Percentiles rank a stretch among this genome's conserved stretches.
Evolutionary conservation across 2,329 filamentous ascomycete species (phyloP).

Genomic region (Fusarium dimerum): DNA sequence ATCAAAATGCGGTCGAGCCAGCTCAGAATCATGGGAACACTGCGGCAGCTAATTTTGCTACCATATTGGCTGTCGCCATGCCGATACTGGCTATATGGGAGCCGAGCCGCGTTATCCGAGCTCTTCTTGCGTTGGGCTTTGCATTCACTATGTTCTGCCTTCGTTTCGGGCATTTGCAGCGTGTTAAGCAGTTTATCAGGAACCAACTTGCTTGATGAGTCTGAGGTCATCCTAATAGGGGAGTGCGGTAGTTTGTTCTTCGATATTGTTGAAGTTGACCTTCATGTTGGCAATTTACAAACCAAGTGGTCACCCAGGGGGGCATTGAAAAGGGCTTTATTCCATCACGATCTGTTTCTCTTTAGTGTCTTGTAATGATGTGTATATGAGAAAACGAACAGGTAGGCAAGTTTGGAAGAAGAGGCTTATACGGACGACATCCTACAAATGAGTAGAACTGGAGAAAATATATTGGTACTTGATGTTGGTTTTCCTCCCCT

Average conservation of each 20-base stretch:
- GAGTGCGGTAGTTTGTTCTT: neutral
- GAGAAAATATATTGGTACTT: too few relatives aligned
- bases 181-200: neutral
- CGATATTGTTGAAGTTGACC: neutral
- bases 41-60: neutral
- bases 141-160: neutral
- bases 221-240: too few relatives aligned
- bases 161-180: neutral
- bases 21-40: neutral
- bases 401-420: too few relatives aligned
- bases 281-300: too few relatives aligned
- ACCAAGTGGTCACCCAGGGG: too few relatives aligned
- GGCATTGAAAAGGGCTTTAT: too few relatives aligned
- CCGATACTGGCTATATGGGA: neutral
- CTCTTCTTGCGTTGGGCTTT: neutral
- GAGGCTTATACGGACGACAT: too few relatives aligned
- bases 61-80: neutral
- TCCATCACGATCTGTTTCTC: too few relatives aligned
- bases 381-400: too few relatives aligned
- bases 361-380: too few relatives aligned
- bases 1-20: neutral
- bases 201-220: neutral
- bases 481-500: too few relatives aligned
- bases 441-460: too few relatives aligned
- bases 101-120: neutral